A percentile compares a stretch with the other conserved stretches of the same genome.
These are phyloP conservation scores for Linderniella brevidens DNA, from an alignment of 257 asterid genomes.

Conservation along the genomic window DNA sequence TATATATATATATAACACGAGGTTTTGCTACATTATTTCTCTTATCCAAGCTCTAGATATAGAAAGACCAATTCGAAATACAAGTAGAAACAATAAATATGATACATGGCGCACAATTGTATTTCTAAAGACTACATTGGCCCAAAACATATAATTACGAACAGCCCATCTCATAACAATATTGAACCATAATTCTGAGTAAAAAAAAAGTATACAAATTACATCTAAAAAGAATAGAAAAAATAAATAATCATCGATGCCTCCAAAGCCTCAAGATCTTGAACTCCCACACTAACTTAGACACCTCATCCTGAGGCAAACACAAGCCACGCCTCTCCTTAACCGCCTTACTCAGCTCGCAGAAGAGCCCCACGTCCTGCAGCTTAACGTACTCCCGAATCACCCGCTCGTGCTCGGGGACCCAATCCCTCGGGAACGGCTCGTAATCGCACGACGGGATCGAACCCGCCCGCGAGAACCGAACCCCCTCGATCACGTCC, in stretches of 20 bases:
- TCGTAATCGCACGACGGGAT: constrained; percentile 87
- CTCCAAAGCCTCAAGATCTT: constrained; percentile 54
- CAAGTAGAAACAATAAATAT: too few species aligned
- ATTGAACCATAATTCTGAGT: too few species aligned
- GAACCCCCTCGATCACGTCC: constrained; percentile 82
- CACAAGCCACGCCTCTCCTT: constrained; percentile 30
- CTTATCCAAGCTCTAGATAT: too few species aligned
- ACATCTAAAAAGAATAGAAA: too few species aligned
- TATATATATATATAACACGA: too few species aligned
- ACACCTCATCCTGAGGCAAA: constrained; percentile 65
- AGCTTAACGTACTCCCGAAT: constrained; percentile 51
- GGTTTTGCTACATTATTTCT: too few species aligned
- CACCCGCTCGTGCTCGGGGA: constrained; percentile 71
- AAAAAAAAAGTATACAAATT: too few species aligned
- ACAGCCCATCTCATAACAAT: too few species aligned
- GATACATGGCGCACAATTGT: too few species aligned
- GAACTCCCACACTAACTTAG: constrained; percentile 72
- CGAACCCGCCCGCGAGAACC: constrained; percentile 59
- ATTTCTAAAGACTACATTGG: too few species aligned
- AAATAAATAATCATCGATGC: constrained; percentile 8
- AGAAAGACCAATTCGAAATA: too few species aligned
- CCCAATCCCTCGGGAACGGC: constrained; percentile 83
- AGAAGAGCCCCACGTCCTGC: constrained; percentile 67
- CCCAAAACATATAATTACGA: too few species aligned
- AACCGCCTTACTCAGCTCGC: constrained; percentile 50